phyloP scores from a whole-genome alignment of 441 rosid species.

The Monsonia emarginata region DNA sequence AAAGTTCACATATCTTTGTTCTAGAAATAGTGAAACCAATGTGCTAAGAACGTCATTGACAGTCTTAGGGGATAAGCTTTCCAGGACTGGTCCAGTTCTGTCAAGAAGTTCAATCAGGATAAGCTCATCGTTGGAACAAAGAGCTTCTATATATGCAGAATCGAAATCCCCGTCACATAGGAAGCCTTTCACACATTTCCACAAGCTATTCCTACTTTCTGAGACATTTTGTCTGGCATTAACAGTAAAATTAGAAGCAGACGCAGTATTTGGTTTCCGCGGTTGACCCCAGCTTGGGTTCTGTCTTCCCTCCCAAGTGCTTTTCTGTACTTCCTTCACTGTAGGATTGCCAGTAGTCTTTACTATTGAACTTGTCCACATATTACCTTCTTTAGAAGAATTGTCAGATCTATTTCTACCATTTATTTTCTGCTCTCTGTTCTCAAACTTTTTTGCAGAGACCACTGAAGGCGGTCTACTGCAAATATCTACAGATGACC shows the following conservation, averaged over 20 bases:
- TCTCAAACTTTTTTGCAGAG: conserved; percentile 35
- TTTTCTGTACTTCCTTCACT: conserved; percentile 37
- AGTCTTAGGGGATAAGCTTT: conserved; percentile 54
- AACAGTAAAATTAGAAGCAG: conserved; percentile 24
- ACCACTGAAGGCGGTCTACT: conserved; percentile 37
- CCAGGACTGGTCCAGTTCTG: conserved; percentile 75
- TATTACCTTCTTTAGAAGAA: conserved; percentile 33
- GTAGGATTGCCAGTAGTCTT: conserved; percentile 31
- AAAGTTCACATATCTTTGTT: conserved; percentile 50
- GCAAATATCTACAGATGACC: conserved; percentile 48
- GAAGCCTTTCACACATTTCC: conserved; percentile 49
- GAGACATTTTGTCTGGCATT: conserved; percentile 28
- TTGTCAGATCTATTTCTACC: conserved; percentile 39
- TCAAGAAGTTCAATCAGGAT: conserved; percentile 66
- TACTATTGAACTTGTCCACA: conserved; percentile 28
- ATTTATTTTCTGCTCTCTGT: conserved; percentile 40
- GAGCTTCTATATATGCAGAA: conserved; percentile 70
- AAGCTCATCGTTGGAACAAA: conserved; percentile 52
- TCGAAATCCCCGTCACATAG: conserved; percentile 59
- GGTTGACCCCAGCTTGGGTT: conserved; percentile 19
- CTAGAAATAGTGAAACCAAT: conserved; percentile 50
- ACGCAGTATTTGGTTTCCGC: conserved; percentile 30
- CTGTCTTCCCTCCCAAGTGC: conserved; percentile 32
- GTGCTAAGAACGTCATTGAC: conserved; percentile 49
- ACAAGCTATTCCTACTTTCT: conserved; percentile 31